Conservation (phyloP, 257 asterid species). For the Euphrasia confusa region DNA sequence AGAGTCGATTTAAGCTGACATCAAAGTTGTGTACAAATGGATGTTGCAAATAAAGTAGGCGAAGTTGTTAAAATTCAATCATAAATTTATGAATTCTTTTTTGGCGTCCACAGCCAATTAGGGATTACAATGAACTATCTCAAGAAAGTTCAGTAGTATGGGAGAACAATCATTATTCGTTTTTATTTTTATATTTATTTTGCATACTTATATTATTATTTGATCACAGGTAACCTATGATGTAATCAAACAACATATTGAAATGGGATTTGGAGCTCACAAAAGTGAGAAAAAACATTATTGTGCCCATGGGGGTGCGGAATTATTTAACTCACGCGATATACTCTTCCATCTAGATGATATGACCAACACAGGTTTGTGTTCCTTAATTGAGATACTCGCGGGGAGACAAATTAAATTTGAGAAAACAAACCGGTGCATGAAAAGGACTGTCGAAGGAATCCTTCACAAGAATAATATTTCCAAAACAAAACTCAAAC, state of each 20-base stretch:
- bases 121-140: neutral
- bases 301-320: constrained; percentile 28
- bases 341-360: constrained; percentile 40
- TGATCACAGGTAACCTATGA: constrained; percentile 52
- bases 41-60: constrained; percentile 1
- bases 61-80: neutral
- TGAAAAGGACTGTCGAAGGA: constrained; percentile 43
- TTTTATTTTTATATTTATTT: neutral
- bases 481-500: constrained; percentile 34
- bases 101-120: neutral
- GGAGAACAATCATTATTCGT: neutral
- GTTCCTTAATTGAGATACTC: constrained; percentile 41
- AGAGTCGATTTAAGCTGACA: neutral
- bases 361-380: constrained; percentile 64
- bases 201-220: neutral
- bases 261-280: constrained; percentile 45
- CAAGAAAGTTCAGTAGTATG: neutral
- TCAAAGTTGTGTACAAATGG: neutral
- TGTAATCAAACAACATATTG: constrained; percentile 44
- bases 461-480: constrained; percentile 37
- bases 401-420: constrained; percentile 38
- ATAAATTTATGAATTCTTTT: neutral
- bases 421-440: constrained; percentile 46
- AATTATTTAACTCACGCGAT: constrained; percentile 29
- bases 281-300: constrained; percentile 22